Evolutionary conservation across 129 eudicot genomes (phyloP).

Genomic region (Kitagawia praeruptora): DNA sequence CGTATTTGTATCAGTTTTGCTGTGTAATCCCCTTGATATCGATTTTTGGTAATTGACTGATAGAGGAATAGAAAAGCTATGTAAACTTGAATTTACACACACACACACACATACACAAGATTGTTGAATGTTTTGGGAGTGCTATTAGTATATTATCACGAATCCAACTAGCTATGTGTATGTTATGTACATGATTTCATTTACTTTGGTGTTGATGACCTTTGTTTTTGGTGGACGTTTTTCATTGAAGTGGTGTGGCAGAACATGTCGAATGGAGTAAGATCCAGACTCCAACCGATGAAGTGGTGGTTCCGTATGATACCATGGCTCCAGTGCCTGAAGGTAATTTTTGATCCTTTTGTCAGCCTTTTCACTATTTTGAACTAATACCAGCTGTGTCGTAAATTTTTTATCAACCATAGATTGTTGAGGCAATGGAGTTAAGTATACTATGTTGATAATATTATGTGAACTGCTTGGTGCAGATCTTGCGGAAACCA

Average conservation of each 20-base stretch:
- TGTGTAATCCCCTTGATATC: not conserved
- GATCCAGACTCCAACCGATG: slow-evolving; percentile 99
- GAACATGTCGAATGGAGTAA: slow-evolving; percentile 96
- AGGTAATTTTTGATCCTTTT: slow-evolving; percentile 32
- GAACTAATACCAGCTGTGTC: not conserved
- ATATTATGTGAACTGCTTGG: not conserved
- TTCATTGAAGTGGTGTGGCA: slow-evolving; percentile 75
- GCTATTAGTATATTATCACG: no score
- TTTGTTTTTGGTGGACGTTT: not conserved
- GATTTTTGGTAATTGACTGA: not conserved
- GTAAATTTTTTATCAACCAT: not conserved
- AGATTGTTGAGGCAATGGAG: not conserved
- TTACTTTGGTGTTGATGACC: not conserved
- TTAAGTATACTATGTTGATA: not conserved
- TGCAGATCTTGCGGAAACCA: slow-evolving; percentile 68
- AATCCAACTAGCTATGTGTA: not conserved
- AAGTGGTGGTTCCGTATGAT: slow-evolving; percentile 91
- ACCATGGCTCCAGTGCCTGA: slow-evolving; percentile 59
- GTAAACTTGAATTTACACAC: not conserved
- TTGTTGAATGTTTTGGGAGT: not conserved
- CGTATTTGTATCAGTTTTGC: not conserved
- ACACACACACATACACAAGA: no score
- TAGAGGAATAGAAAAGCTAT: not conserved
- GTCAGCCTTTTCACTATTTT: not conserved
- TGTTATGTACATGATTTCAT: not conserved